These are phyloP conservation scores for Kurtzmaniella fragi DNA, from an alignment of 805 yeast species.

Conservation along the genomic window DNA sequence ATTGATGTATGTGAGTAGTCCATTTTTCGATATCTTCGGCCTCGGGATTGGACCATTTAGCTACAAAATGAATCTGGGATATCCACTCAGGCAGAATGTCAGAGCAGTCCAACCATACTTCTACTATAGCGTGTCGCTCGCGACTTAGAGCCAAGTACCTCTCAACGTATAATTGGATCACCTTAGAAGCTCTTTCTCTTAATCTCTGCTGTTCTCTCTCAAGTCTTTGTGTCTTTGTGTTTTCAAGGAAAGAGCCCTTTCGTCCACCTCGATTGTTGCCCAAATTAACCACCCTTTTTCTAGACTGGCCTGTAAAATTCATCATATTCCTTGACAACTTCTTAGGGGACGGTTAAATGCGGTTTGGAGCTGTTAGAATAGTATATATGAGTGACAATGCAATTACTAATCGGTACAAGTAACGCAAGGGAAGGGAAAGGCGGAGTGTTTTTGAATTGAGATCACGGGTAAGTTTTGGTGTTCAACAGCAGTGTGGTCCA, in stretches of 20 bases:
- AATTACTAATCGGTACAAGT: too few relatives aligned
- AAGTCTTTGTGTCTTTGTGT: constrained; percentile 61
- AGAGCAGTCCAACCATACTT: constrained; percentile 11
- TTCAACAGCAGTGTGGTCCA: too few relatives aligned
- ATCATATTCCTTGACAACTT: constrained; percentile 18
- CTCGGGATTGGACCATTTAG: constrained; percentile 2
- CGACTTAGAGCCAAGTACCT: constrained; percentile 26
- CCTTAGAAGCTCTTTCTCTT: constrained; percentile 43
- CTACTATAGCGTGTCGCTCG: constrained; percentile 11
- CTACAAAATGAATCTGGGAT: constrained; percentile 2
- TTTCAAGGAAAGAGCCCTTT: constrained; percentile 44
- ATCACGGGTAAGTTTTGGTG: too few relatives aligned
- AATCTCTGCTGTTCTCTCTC: constrained; percentile 54
- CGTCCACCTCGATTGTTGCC: constrained; percentile 40
- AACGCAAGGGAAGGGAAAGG: too few relatives aligned
- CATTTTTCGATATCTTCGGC: too few relatives aligned
- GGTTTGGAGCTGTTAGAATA: too few relatives aligned
- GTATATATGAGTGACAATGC: too few relatives aligned
- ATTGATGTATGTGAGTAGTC: too few relatives aligned
- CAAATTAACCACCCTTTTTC: constrained; percentile 59
- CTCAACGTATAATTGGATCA: constrained; percentile 48
- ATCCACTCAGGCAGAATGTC: background rate
- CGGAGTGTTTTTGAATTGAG: too few relatives aligned
- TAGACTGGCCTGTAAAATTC: constrained; percentile 66
- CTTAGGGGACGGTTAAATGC: too few relatives aligned